Base-by-base conservation (phyloP, 192 early-diverging fungal species). In the Chytriomyces confervae region DNA sequence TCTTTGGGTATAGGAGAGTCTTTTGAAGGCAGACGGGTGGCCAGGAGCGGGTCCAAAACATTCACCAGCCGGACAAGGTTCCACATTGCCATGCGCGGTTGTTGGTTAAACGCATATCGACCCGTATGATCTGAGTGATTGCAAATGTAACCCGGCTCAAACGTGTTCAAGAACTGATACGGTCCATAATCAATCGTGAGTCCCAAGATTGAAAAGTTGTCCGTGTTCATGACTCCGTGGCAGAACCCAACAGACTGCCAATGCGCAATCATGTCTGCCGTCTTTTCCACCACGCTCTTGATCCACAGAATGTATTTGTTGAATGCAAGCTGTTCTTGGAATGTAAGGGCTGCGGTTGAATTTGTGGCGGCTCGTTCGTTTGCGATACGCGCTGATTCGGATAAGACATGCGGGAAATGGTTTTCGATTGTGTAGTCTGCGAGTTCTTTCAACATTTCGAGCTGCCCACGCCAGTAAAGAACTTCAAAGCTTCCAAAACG, bases 401-500 rank as follows among this genome's bases (percentile, higher is more conserved):
- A 61, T 24, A 77, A n/a, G 5, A 81, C 44, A 45, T 73, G 49
- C 61, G 48, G 66, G 71, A 86, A 89, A 29, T 92, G 88, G 61
- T 93, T 72, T 18, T 81, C 69, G 16, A 93, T 81, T 5, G 86
- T 83, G 83, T 92, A 95, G 48, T 96, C 93, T 0, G 94, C 93
- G 66, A 96, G 71, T 7, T 75, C 36, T 48, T 83, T 79, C 7
- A 92, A 66, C 48, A 84, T 77, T 5, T 62, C 81, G 61, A 76
- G 80, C 51, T 95, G 88, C 27, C 85, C 84, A 27, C 94, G 89
- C 49, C 89, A 86, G 46, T 88, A 87, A 50, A 91, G 91, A 27
- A 95, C 84, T 77, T 96, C 95, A 75, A 96, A 95, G 27, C 84
- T 92, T 16, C 95, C 95, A 79, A 96, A 93, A 7, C 95, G 89